A percentile compares a stretch with the other conserved stretches of the same genome.
Conservation (phyloP, 1,284 basidiomycete species). For the Malassezia yamatoensis region DNA sequence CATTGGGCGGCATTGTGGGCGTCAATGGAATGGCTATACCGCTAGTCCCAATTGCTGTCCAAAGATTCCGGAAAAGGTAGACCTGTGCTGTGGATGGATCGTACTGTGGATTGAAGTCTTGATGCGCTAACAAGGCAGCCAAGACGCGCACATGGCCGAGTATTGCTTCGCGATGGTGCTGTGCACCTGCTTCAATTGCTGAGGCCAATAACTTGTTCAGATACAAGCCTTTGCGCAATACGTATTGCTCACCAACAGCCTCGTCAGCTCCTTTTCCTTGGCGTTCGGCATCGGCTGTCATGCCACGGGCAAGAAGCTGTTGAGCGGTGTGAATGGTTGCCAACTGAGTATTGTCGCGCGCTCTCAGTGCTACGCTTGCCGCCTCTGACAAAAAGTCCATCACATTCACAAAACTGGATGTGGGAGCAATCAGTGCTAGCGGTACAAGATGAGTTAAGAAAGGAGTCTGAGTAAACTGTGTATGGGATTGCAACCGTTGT, state of each 20-base stretch:
- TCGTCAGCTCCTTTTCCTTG: slow-evolving; percentile 7
- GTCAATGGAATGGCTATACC: not conserved
- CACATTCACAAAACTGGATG: slow-evolving; percentile 71
- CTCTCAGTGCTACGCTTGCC: slow-evolving; percentile 58
- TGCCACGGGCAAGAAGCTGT: slow-evolving; percentile 28
- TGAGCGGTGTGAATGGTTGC: slow-evolving; percentile 46
- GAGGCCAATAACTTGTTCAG: slow-evolving; percentile 74
- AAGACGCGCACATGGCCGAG: slow-evolving; percentile 58
- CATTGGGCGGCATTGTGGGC: slow-evolving; percentile 46
- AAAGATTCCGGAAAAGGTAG: slow-evolving; percentile 78
- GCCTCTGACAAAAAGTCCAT: slow-evolving; percentile 75
- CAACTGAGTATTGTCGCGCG: slow-evolving; percentile 24
- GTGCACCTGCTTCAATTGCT: slow-evolving; percentile 59
- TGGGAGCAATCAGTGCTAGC: slow-evolving; percentile 68
- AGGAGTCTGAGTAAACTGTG: slow-evolving; percentile 74
- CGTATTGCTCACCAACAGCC: not conserved
- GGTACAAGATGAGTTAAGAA: slow-evolving; percentile 86
- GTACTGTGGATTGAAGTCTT: slow-evolving; percentile 60
- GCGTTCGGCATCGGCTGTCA: slow-evolving; percentile 16
- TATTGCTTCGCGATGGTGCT: slow-evolving; percentile 27
- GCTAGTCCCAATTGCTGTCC: slow-evolving; percentile 73
- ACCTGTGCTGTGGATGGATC: slow-evolving; percentile 60
- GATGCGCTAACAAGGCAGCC: slow-evolving; percentile 71
- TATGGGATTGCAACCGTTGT: slow-evolving; percentile 72
- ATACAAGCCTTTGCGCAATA: slow-evolving; percentile 52